phyloP scores from a whole-genome alignment of 371 early-diverging fungal genomes.

The Syncephalis plumigaleata region DNA sequence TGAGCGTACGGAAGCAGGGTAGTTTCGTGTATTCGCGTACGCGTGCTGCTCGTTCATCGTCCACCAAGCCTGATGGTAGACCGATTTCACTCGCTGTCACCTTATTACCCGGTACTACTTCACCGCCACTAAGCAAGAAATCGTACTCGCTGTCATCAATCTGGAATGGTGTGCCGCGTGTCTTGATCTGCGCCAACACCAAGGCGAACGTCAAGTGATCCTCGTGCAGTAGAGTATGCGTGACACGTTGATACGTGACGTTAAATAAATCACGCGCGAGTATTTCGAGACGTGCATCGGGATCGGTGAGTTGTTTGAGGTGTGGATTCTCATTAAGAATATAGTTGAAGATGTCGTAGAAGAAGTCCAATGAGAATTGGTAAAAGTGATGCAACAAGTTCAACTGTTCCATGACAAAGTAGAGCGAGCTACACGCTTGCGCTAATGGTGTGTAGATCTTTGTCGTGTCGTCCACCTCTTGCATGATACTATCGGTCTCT shows the following conservation, averaged over 20 bases:
- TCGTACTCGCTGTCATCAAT: slow-evolving; percentile 60
- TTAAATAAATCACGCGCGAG: slow-evolving; percentile 71
- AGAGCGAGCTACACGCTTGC: slow-evolving; percentile 78
- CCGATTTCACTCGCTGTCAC: slow-evolving; percentile 18
- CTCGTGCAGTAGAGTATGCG: slow-evolving; percentile 74
- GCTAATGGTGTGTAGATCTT: slow-evolving; percentile 84
- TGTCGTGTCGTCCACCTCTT: slow-evolving; percentile 86
- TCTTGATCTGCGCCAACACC: slow-evolving; percentile 71
- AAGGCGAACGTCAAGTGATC: slow-evolving; percentile 83
- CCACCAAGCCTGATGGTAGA: slow-evolving; percentile 26
- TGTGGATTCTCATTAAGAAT: slow-evolving; percentile 67
- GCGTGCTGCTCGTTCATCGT: slow-evolving; percentile 37
- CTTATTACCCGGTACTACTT: slow-evolving; percentile 22
- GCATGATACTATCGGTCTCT: slow-evolving; percentile 88
- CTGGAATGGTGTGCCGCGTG: slow-evolving; percentile 32
- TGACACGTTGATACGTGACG: slow-evolving; percentile 64
- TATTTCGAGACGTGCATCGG: slow-evolving; percentile 49
- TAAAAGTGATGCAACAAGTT: slow-evolving; percentile 82
- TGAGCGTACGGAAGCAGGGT: slow-evolving; percentile 29
- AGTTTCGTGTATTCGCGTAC: slow-evolving; percentile 31
- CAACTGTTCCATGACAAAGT: slow-evolving; percentile 92
- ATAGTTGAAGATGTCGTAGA: slow-evolving; percentile 80
- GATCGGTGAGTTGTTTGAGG: slow-evolving; percentile 52
- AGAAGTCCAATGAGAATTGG: slow-evolving; percentile 95
- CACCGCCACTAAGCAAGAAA: slow-evolving; percentile 34